These are phyloP conservation scores for Colletotrichum sp. DNA, from an alignment of 2,329 filamentous ascomycete genomes.

Conservation along the genomic window DNA sequence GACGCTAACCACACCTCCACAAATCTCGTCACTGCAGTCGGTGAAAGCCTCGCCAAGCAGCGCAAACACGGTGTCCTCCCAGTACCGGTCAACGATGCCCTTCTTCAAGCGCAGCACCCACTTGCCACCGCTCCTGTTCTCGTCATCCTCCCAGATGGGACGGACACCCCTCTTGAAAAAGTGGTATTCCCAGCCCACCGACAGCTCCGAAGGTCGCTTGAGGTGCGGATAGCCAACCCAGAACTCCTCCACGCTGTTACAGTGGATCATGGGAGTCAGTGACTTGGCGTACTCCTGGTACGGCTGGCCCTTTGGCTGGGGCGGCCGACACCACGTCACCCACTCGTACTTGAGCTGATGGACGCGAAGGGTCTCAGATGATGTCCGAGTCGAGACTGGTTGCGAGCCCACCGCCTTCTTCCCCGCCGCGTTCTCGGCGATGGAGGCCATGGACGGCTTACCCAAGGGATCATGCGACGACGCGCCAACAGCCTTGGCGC, in stretches of 20 bases:
- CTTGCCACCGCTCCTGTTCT: slow-evolving; percentile 95
- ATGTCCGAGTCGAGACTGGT: slow-evolving; percentile 18
- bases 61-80: slow-evolving; percentile 91
- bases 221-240: slow-evolving; percentile 89
- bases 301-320: slow-evolving; percentile 91
- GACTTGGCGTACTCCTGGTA: slow-evolving; percentile 96
- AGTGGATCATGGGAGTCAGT: slow-evolving; percentile 82
- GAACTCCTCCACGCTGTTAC: slow-evolving; percentile 87
- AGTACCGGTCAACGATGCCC: slow-evolving; percentile 94
- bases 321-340: slow-evolving; percentile 97
- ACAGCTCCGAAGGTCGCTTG: slow-evolving; percentile 85
- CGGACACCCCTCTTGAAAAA: slow-evolving; percentile 96
- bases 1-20: slow-evolving; percentile 92
- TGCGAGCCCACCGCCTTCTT: slow-evolving; percentile 15
- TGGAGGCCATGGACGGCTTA: slow-evolving; percentile 49
- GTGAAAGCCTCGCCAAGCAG: slow-evolving; percentile 94
- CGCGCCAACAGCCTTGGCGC: slow-evolving; percentile 56
- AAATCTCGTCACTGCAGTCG: slow-evolving; percentile 92
- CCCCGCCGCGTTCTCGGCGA: slow-evolving; percentile 63
- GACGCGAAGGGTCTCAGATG: slow-evolving; percentile 17
- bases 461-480: slow-evolving; percentile 36
- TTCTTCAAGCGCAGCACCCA: slow-evolving; percentile 98
- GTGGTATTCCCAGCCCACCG: slow-evolving; percentile 95
- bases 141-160: slow-evolving; percentile 98
- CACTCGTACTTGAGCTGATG: slow-evolving; percentile 77